Evolutionary conservation across 768 basidiomycete genomes (phyloP), one percentile per base, ranked within the genome.

Genomic region (Neoboletus magnificus): DNA sequence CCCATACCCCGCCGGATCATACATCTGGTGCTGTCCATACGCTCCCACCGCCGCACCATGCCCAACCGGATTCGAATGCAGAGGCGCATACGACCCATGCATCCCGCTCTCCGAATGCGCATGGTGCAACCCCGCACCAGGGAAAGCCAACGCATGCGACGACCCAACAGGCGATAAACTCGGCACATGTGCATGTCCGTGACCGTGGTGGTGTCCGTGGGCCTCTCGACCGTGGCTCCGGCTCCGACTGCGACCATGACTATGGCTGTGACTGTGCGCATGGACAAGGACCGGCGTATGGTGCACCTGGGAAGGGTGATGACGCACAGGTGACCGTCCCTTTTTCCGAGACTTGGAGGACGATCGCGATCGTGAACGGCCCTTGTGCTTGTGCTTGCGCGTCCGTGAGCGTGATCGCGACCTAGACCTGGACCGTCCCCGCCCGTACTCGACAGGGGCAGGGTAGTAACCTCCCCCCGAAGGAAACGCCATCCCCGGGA

Each of bases 31-130:
- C n/a, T 11, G 10, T 1, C 30, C 39, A 12, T n/a, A 11, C 4
- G 6, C 35, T 16, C 35, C 48, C 18, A 13, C n/a, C n/a, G 20
- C 7, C 5, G 12, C 5, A n/a, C 33, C 48, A 5, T 44, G 1
- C 11, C 55, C 60, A 1, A 57, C 46, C 3, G 60, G 50, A 12
- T 41, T 33, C 22, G 59, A 52, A 5, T 55, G 63, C 2, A 27
- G 10, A 3, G 62, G 56, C 2, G n/a, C 2, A 9, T 64, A 54
- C 37, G 48, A 15, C 42, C 52, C 54, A 5, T 52, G 44, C 10
- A 20, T 22, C 7, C 25, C 46, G 0, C 46, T 15, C 13, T 59
- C 52, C 0, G 57, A 42, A 35, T 45, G 33, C 33, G 43, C 56
- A 1, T 52, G 48, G 3, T 55, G 43, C 5, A 39, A 3, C 3